Base-by-base conservation (phyloP, 2,329 filamentous ascomycete species). In the Fusarium virguliforme region DNA sequence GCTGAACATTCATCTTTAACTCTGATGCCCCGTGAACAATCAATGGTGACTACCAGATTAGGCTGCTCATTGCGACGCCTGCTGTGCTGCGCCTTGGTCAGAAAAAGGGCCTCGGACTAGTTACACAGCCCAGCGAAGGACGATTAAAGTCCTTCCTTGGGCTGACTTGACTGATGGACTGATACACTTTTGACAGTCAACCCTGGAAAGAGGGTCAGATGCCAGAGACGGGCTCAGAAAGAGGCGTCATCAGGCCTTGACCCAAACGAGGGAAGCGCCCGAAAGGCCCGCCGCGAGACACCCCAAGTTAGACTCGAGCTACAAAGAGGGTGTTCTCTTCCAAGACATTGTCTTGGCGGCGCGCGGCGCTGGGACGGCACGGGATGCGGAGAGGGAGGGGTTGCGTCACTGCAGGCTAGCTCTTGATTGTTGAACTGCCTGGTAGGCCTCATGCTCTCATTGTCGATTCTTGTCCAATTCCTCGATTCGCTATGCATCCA, bases 281-380 rank as follows among this genome's bases (percentile, higher is more conserved):
- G 38, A 22, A 26, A 48, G 57, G 41, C 41, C 41, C 41, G 41
- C 41, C 41, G 41, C 41, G 41, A 46, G 41, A 46, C 41, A 46
- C 22, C 15, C n/a, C 18, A 18, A 18, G 18, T 18, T 18, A n/a
- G 10, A 18, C 6, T 22, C 7, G 28, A 51, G 41, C 41, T 46
- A 46, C 13, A 3, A 8, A 56, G 62, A 62, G 58, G 68, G 61
- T 62, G 69, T 61, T 53, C 22, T 60, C 71, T 72, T 73, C 72
- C 73, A 43, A 71, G 72, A 74, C 72, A 74, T 50, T 73, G 70
- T 71, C 70, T 72, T 60, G 67, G 58, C 58, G 54, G 60, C 67
- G 67, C 64, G 70, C 70, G 70, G 70, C 70, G 70, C 57, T 67
- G 66, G 67, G 63, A 53, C 64, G 61, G 67, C 70, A 72, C 70